Evolutionary conservation across 2,329 filamentous ascomycete genomes (phyloP).

Genomic region (Cordyceps sp.): DNA sequence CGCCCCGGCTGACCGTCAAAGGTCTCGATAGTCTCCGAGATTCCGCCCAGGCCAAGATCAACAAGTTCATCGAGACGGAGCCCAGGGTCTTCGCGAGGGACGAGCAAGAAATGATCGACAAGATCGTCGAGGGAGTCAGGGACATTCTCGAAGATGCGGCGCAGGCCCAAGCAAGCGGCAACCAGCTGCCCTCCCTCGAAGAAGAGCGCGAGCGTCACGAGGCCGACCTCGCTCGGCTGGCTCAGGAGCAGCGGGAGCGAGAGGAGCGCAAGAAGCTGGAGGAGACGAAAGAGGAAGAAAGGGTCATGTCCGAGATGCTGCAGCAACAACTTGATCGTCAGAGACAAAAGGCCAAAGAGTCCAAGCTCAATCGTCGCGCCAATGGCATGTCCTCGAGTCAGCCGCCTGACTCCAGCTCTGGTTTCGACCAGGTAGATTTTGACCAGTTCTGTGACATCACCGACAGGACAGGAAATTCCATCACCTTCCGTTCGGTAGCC

Average conservation of each 20-base stretch:
- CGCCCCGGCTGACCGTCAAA: conserved; percentile 55
- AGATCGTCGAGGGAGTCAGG: conserved; percentile 52
- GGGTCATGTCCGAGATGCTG: conserved; percentile 52
- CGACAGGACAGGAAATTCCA: conserved; percentile 43
- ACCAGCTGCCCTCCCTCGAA: conserved; percentile 69
- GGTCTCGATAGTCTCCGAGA: conserved; percentile 48
- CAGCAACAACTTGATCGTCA: conserved; percentile 56
- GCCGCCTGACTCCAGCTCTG: conserved; percentile 10
- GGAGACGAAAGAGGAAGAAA: conserved; percentile 50
- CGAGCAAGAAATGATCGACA: conserved; percentile 43
- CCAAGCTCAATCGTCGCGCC: conserved; percentile 41
- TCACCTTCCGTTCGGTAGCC: conserved; percentile 55
- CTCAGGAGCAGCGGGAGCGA: conserved; percentile 35
- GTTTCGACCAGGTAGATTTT: conserved; percentile 34
- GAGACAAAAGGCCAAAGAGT: conserved; percentile 45
- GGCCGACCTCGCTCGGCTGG: conserved; percentile 47
- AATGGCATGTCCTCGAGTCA: conserved; percentile 14
- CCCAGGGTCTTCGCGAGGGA: conserved; percentile 34
- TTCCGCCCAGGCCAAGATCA: conserved; percentile 53
- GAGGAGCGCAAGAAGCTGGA: conserved; percentile 35
- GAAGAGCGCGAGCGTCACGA: conserved; percentile 78
- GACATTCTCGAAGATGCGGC: conserved; percentile 79
- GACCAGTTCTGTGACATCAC: conserved; percentile 49
- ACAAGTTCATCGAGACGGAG: conserved; percentile 42
- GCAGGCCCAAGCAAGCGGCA: conserved; percentile 54